Conservation (phyloP, 2,329 filamentous ascomycete species). For the Stachybotrys echinatus region DNA sequence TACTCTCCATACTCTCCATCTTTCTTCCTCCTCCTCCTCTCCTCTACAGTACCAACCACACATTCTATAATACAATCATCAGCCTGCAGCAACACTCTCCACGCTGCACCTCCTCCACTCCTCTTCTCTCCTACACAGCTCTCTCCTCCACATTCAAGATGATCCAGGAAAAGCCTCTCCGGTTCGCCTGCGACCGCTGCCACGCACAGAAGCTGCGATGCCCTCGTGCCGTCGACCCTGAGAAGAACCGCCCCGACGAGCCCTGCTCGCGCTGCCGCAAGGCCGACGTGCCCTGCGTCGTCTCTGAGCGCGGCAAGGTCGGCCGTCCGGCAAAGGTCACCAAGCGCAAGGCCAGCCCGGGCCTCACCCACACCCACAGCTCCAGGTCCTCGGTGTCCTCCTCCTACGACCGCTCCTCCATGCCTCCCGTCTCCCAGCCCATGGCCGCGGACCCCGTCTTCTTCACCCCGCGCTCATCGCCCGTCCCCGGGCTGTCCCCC, state of each 20-base stretch:
- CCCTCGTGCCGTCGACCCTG: slow-evolving; percentile 5
- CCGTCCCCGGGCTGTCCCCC: slow-evolving; percentile 1
- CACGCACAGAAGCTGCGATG: slow-evolving; percentile 9
- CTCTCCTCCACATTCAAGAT: not conserved
- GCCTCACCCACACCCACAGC: not conserved
- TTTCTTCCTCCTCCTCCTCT: no score
- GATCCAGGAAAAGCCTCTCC: slow-evolving; percentile 7
- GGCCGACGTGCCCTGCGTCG: slow-evolving; percentile 9
- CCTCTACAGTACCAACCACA: not conserved
- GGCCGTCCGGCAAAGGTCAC: slow-evolving; percentile 7
- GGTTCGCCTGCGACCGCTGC: slow-evolving; percentile 9
- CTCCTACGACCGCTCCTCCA: slow-evolving; percentile 2
- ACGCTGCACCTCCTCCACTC: not conserved
- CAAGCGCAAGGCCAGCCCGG: slow-evolving; percentile 6
- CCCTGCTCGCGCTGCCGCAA: slow-evolving; percentile 11
- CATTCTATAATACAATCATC: not conserved
- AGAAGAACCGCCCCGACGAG: slow-evolving; percentile 7
- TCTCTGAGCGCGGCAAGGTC: slow-evolving; percentile 11
- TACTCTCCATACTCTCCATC: no score
- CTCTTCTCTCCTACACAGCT: not conserved
- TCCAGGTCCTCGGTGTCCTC: slow-evolving; percentile 1
- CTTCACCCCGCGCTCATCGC: slow-evolving; percentile 1
- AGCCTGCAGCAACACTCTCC: no score
- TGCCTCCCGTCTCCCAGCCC: not conserved
- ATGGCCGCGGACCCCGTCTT: slow-evolving; percentile 3